phyloP scores from a whole-genome alignment of 192 early-diverging fungal species.

The Mortierella hygrophila region DNA sequence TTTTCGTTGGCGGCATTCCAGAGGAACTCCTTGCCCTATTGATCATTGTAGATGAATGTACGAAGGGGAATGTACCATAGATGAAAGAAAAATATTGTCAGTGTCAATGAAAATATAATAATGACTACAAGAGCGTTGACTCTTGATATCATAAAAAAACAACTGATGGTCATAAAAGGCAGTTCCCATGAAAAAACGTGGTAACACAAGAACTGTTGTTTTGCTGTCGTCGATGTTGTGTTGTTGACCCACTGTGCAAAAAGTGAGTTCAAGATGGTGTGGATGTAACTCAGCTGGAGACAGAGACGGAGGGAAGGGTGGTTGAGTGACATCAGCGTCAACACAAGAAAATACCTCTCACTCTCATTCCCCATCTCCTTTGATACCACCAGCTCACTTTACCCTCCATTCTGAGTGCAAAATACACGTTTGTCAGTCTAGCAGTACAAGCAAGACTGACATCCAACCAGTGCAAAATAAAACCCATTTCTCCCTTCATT shows the following conservation, averaged over 20 bases:
- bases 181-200: constrained; percentile 51
- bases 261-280: constrained; percentile 6
- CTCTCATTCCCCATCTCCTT: neutral
- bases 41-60: constrained; percentile 13
- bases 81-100: no score
- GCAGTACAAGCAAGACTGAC: neutral
- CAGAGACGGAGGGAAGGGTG: neutral
- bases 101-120: neutral
- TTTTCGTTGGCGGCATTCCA: constrained; percentile 98
- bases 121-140: neutral
- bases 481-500: neutral
- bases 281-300: neutral
- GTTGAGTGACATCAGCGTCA: neutral
- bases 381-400: no score
- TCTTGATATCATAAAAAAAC: neutral
- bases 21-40: constrained; percentile 95
- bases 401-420: neutral
- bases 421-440: constrained; percentile 3
- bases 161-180: constrained; percentile 9
- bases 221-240: neutral
- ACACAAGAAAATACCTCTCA: neutral
- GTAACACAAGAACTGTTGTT: neutral
- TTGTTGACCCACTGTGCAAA: neutral
- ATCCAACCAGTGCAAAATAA: neutral
- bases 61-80: constrained; percentile 11